A percentile compares a stretch with the other conserved stretches of the same genome.
Conservation (phyloP, 2,329 filamentous ascomycete genomes). For the Sclerotinia subarctica region DNA sequence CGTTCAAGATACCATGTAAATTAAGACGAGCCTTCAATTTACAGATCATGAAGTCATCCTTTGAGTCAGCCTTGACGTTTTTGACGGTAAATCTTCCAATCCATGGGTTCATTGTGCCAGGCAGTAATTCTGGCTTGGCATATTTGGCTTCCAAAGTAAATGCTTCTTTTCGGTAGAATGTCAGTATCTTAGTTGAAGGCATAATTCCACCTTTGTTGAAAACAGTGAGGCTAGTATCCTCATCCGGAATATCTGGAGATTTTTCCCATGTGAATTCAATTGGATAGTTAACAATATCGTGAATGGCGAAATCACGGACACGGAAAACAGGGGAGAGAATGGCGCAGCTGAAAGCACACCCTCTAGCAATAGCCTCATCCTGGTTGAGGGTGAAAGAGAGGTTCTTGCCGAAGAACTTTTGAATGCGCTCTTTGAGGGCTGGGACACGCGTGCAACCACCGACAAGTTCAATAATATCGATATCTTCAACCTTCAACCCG, state of each 20-base stretch:
- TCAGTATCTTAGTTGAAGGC: constrained; percentile 98
- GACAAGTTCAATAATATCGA: constrained; percentile 89
- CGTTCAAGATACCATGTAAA: constrained; percentile 91
- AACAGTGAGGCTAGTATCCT: constrained; percentile 94
- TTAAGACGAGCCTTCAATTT: constrained; percentile 98
- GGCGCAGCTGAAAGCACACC: constrained; percentile 95
- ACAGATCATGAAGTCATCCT: constrained; percentile 99
- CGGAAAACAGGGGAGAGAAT: constrained; percentile 97
- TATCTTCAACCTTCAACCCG: constrained; percentile 85
- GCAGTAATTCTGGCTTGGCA: constrained; percentile 78
- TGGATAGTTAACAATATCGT: constrained; percentile 97
- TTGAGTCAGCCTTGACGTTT: constrained; percentile 87
- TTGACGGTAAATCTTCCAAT: constrained; percentile 98
- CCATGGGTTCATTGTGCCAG: constrained; percentile 88
- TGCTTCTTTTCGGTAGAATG: constrained; percentile 96
- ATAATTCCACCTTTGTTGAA: constrained; percentile 97
- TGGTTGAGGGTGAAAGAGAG: constrained; percentile 98
- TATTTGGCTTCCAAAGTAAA: constrained; percentile 97
- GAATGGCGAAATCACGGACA: constrained; percentile 94
- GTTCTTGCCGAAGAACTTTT: constrained; percentile 85
- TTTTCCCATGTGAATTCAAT: constrained; percentile 99
- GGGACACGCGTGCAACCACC: constrained; percentile 94
- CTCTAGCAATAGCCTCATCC: constrained; percentile 93
- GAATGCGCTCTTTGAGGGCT: constrained; percentile 83
- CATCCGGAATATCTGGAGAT: constrained; percentile 94